These are phyloP conservation scores for Actinomucor elegans DNA, from an alignment of 371 early-diverging fungal genomes.

Conservation along the genomic window DNA sequence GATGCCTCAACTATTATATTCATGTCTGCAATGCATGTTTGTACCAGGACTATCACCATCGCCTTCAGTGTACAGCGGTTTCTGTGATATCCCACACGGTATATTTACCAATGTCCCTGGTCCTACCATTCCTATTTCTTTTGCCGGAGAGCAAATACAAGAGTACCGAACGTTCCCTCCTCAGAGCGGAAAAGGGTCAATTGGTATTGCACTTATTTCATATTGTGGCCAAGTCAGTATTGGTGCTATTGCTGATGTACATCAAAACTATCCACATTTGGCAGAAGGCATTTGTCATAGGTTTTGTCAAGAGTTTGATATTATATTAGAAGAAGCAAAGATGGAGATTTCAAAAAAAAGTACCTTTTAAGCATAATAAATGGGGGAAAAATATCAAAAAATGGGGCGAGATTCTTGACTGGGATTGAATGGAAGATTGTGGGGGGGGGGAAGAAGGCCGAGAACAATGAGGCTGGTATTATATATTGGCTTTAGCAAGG, in stretches of 20 bases:
- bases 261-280: conserved; percentile 24
- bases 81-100: conserved; percentile 28
- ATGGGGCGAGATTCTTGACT: no score
- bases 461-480: no score
- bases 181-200: conserved; percentile 33
- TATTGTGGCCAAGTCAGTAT: conserved; percentile 33
- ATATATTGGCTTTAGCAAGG: no score
- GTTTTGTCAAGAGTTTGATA: conserved; percentile 29
- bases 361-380: not conserved
- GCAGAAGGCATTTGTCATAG: conserved; percentile 22
- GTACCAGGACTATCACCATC: conserved; percentile 18
- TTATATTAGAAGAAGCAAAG: conserved; percentile 30
- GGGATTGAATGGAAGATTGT: no score
- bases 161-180: conserved; percentile 31
- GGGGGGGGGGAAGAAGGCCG: conserved; percentile 6
- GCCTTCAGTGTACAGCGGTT: conserved; percentile 3
- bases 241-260: conserved; percentile 28
- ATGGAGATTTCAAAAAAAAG: conserved; percentile 17
- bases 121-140: conserved; percentile 25
- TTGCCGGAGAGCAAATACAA: conserved; percentile 32
- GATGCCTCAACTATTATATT: conserved; percentile 21
- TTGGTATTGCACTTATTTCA: conserved; percentile 38
- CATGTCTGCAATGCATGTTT: conserved; percentile 11
- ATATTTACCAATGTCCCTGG: conserved; percentile 43
- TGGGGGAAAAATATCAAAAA: not conserved